A percentile compares a stretch with the other conserved stretches of the same genome.
These are phyloP conservation scores for Teratosphaeria destructans DNA, from an alignment of 2,329 filamentous ascomycete genomes.

Conservation along the genomic window DNA sequence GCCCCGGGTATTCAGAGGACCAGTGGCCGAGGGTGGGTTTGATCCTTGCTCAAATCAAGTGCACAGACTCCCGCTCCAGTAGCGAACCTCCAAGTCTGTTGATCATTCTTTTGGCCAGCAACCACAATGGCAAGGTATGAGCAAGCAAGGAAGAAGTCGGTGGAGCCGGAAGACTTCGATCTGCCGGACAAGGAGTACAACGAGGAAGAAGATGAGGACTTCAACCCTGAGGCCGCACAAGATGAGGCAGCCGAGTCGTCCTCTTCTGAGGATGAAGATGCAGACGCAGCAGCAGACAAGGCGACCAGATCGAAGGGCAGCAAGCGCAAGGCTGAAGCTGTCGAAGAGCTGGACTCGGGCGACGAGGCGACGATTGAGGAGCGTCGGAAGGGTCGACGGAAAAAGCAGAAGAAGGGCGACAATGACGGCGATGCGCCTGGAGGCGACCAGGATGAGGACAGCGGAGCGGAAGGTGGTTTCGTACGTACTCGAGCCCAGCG, in stretches of 20 bases:
- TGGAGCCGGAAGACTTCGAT: constrained; percentile 2
- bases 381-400: constrained; percentile 33
- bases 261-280: constrained; percentile 27
- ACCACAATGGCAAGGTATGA: not conserved
- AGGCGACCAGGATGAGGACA: constrained; percentile 25
- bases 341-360: constrained; percentile 42
- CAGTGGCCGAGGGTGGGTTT: not conserved
- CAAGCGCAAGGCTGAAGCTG: constrained; percentile 26
- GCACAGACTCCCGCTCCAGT: not conserved
- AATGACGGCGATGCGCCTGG: constrained; percentile 3
- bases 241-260: constrained; percentile 21
- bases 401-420: constrained; percentile 22
- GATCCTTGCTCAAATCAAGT: not conserved
- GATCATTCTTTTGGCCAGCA: not conserved
- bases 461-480: constrained; percentile 39
- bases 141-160: not conserved
- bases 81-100: not conserved
- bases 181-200: constrained; percentile 26
- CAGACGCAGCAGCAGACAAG: constrained; percentile 19
- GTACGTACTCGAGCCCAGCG: constrained; percentile 46
- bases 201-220: constrained; percentile 36
- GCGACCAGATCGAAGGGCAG: constrained; percentile 21
- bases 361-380: constrained; percentile 47
- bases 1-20: no score
- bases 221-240: constrained; percentile 27